Base-by-base conservation (phyloP, 1,284 basidiomycete species). In the Pulveroboletus sp. region DNA sequence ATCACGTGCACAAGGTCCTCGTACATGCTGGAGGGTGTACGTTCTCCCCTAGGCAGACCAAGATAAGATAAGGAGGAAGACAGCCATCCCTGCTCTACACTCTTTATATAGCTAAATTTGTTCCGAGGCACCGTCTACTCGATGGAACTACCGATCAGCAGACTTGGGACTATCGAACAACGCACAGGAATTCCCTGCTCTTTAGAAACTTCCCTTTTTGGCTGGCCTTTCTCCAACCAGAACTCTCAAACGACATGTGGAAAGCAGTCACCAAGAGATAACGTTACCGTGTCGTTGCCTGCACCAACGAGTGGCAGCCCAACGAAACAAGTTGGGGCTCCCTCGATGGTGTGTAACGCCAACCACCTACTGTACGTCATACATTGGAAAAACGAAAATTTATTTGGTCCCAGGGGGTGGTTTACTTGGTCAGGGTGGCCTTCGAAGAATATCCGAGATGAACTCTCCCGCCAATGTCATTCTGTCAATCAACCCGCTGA, bases 331-430 rank as follows among this genome's bases (percentile, higher is more conserved):
- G 26, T 5, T 15, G 17, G 38, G 22, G 22, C n/a, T 12, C 26
- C 2, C 29, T 29, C 15, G 31, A 36, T 25, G 26, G n/a, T 31
- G 29, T 31, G 7, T 3, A 28, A 33, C 43, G 24, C 55, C 40
- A 28, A 55, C 22, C n/a, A 14, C 24, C 29, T 51, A 31, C n/a
- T n/a, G 29, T 31, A 58, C 36, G 36, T 38, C 8, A 22, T n/a
- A 33, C n/a, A 48, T 62, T 62, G 60, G 43, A 57, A 56, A 58
- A 63, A 44, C 46, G 22, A 42, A 52, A 35, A 46, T 36, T 36
- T 45, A 43, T 24, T 28, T 31, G 31, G 17, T 36, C 33, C 28
- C 47, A 25, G 15, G 38, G 45, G 22, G 25, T 36, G 15, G 12
- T 28, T 28, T 42, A 25, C 24, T 12, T 28, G 29, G 24, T 18